Conservation (phyloP, 2,329 filamentous ascomycete genomes). For the Podosphaera aphanis region DNA sequence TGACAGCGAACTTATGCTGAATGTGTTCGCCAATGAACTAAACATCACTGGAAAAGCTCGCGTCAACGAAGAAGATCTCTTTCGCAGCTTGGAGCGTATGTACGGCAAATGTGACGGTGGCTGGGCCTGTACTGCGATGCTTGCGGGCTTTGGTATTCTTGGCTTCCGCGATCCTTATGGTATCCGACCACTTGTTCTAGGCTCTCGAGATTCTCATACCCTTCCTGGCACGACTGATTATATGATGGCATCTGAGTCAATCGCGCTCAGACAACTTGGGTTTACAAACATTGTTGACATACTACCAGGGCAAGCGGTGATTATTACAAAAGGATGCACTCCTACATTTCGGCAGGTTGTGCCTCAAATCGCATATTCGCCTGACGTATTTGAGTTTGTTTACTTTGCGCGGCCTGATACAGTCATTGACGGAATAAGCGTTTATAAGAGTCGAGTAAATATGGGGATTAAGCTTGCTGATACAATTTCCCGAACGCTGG, state of each 20-base stretch:
- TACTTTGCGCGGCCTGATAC: constrained; percentile 72
- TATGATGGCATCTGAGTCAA: constrained; percentile 76
- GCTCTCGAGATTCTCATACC: constrained; percentile 43
- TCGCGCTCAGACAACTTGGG: constrained; percentile 60
- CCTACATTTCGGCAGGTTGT: constrained; percentile 59
- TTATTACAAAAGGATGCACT: constrained; percentile 53
- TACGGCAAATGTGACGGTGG: constrained; percentile 51
- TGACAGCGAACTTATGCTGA: constrained; percentile 70
- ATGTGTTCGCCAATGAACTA: constrained; percentile 66
- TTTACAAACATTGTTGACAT: constrained; percentile 59
- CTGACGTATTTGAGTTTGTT: constrained; percentile 72
- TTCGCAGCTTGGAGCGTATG: constrained; percentile 46
- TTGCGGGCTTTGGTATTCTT: constrained; percentile 58
- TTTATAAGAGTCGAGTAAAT: constrained; percentile 60
- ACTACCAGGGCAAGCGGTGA: constrained; percentile 62
- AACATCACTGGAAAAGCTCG: constrained; percentile 61
- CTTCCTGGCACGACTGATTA: constrained; percentile 48
- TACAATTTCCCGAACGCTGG: constrained; percentile 42
- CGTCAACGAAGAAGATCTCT: constrained; percentile 57
- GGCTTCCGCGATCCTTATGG: constrained; percentile 61
- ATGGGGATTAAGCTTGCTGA: constrained; percentile 70
- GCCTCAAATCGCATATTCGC: constrained; percentile 43
- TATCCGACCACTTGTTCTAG: constrained; percentile 62
- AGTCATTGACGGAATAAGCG: constrained; percentile 68
- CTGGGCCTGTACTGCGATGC: constrained; percentile 62